Base-by-base conservation (phyloP, 805 yeast genomes). In the Candida palmyrensis region DNA sequence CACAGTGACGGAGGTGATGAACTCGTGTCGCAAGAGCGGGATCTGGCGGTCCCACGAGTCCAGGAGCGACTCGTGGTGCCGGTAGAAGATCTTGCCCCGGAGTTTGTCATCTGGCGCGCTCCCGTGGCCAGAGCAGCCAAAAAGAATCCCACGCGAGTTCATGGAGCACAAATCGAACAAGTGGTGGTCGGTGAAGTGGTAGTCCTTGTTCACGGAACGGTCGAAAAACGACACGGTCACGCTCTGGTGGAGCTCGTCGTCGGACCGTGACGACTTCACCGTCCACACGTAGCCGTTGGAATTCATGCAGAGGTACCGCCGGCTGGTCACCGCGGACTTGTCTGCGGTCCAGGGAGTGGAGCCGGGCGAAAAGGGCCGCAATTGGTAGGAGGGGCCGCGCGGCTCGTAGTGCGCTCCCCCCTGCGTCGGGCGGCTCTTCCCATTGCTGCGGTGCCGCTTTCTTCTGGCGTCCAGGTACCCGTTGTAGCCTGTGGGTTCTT, bases 161-260 rank as follows among this genome's bases (percentile, higher is more conserved):
- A 90, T 66, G 1, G 83, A 75, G 18, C 95, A 90, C 33, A 86
- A 57, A 51, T 87, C 95, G 55, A 70, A 86, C 10, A 74, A 71
- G 39, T 71, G 68, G 29, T 74, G 55, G 56, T 90, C 97, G 30
- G 79, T 80, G 59, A 90, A 89, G 57, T 87, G 90, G 48, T 86
- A 86, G 47, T 87, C 96, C 37, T 79, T 75, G 49, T 80, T 82
- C 9, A 70, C 49, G 0, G 86, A 77, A 33, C 82, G 67, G 52
- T 90, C 97, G 49, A 86, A 87, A 49, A 92, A 90, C 10, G 86
- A 75, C 2, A 89, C 86, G 0, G 96, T 89, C n/a, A 90, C 68
- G 25, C 89, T 78, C 38, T 78, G 74, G 43, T 77, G 65, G 11
- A 35, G 38, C 12, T 38, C 37, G 4, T 33, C 34, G 15, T 48